phyloP scores from a whole-genome alignment of 2,329 filamentous ascomycete species.

The Colletotrichum higginsianum region DNA sequence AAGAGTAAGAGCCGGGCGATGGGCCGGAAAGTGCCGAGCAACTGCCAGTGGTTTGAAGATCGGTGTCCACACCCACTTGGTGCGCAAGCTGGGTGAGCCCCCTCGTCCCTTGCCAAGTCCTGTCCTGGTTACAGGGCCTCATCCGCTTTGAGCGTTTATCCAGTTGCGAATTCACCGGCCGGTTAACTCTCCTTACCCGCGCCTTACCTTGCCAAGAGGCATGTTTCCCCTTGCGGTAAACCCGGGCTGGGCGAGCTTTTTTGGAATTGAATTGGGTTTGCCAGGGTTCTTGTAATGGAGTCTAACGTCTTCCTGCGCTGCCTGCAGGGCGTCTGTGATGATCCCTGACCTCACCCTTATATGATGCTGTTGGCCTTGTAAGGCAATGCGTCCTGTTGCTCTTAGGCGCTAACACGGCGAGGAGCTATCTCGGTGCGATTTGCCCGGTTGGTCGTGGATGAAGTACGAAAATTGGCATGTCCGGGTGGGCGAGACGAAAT shows the following conservation, averaged over 20 bases:
- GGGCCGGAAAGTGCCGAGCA: constrained; percentile 40
- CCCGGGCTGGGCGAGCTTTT: constrained; percentile 1
- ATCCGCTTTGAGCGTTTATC: background rate
- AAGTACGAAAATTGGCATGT: background rate
- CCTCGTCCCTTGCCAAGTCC: background rate
- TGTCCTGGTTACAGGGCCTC: constrained; percentile 3
- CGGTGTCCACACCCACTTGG: constrained; percentile 11
- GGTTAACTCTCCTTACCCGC: constrained; percentile 8
- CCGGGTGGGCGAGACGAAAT: background rate
- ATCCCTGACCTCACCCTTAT: background rate
- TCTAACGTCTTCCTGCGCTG: too few species aligned
- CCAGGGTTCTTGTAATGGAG: background rate
- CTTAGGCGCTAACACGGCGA: background rate
- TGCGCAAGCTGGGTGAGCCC: background rate
- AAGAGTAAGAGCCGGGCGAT: constrained; percentile 22
- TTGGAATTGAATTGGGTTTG: constrained; percentile 8
- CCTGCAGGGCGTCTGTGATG: constrained; percentile 3
- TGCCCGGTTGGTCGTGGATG: background rate
- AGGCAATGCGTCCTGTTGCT: background rate
- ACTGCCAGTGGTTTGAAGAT: constrained; percentile 30
- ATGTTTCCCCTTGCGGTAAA: constrained; percentile 12
- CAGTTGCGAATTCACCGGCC: background rate
- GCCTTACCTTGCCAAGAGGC: constrained; percentile 8
- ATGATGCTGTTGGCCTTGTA: constrained; percentile 9
- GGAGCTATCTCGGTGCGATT: background rate